These are phyloP conservation scores for Heterobasidion annosum DNA, from an alignment of 1,284 basidiomycete species.

Conservation along the genomic window DNA sequence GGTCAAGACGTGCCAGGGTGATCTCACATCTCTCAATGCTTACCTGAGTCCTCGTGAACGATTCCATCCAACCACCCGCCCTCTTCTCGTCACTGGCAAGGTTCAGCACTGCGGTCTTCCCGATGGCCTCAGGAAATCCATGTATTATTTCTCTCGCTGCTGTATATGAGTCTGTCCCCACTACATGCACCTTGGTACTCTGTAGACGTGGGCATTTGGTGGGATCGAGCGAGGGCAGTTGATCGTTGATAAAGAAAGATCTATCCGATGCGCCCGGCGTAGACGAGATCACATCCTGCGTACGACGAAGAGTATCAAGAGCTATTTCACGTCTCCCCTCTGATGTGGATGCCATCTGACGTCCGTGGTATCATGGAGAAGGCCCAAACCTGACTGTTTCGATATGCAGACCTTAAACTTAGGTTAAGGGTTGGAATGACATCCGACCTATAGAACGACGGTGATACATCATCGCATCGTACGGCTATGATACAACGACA, in stretches of 20 bases:
- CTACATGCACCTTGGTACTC: conserved; percentile 18
- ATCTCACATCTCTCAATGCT: not conserved
- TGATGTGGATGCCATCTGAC: not conserved
- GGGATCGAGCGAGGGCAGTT: conserved; percentile 21
- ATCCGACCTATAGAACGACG: no score
- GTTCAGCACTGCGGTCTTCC: conserved; percentile 30
- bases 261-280: conserved; percentile 24
- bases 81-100: conserved; percentile 30
- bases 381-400: no score
- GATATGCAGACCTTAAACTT: no score
- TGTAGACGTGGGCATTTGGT: conserved; percentile 14
- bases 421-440: no score
- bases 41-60: conserved; percentile 28
- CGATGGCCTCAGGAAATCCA: conserved; percentile 9
- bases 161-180: conserved; percentile 30
- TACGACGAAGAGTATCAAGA: conserved; percentile 23
- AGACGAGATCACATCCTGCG: conserved; percentile 18
- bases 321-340: conserved; percentile 14
- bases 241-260: conserved; percentile 23
- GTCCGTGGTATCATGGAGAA: no score
- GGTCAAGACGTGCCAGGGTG: not conserved
- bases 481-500: no score
- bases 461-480: no score
- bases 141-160: conserved; percentile 24
- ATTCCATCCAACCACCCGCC: conserved; percentile 28